These are phyloP conservation scores for Penicillium verrucosum DNA, from an alignment of 2,329 filamentous ascomycete species.

Conservation along the genomic window DNA sequence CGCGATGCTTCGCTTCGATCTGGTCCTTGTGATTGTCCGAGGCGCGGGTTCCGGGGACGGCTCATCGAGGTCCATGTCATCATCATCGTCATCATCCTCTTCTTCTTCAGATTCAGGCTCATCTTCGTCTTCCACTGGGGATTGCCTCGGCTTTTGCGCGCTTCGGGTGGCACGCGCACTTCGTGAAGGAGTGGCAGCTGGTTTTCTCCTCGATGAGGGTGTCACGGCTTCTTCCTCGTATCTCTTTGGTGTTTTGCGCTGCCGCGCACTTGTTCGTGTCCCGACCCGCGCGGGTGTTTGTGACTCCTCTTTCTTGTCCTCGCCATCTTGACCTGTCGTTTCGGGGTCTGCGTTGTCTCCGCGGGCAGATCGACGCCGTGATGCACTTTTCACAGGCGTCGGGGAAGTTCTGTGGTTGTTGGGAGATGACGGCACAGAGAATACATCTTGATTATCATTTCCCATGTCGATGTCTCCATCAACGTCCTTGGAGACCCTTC, in stretches of 20 bases:
- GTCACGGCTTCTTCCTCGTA: constrained; percentile 29
- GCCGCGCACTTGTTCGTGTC: constrained; percentile 34
- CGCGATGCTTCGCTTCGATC: constrained; percentile 24
- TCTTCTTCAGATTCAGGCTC: neutral
- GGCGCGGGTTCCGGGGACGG: constrained; percentile 18
- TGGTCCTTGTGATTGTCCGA: constrained; percentile 25
- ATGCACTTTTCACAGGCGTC: constrained; percentile 17
- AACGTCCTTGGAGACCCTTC: constrained; percentile 34
- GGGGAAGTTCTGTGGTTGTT: constrained; percentile 14
- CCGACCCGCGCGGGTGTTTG: constrained; percentile 27
- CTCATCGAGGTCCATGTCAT: constrained; percentile 25
- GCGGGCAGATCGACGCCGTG: constrained; percentile 25
- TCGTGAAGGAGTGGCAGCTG: constrained; percentile 20
- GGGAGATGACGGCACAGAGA: constrained; percentile 16
- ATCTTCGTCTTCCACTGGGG: constrained; percentile 9
- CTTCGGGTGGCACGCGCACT: constrained; percentile 24
- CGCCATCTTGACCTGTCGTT: constrained; percentile 7
- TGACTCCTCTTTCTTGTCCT: constrained; percentile 9
- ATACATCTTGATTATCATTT: constrained; percentile 15
- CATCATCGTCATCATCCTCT: constrained; percentile 16
- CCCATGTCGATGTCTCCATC: constrained; percentile 35
- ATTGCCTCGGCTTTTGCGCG: constrained; percentile 19
- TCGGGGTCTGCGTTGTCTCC: constrained; percentile 5
- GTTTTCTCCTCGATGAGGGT: constrained; percentile 21
- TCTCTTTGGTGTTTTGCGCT: constrained; percentile 34